phyloP scores from a whole-genome alignment of 192 early-diverging fungal genomes.

The Kickxella alabastrina region DNA sequence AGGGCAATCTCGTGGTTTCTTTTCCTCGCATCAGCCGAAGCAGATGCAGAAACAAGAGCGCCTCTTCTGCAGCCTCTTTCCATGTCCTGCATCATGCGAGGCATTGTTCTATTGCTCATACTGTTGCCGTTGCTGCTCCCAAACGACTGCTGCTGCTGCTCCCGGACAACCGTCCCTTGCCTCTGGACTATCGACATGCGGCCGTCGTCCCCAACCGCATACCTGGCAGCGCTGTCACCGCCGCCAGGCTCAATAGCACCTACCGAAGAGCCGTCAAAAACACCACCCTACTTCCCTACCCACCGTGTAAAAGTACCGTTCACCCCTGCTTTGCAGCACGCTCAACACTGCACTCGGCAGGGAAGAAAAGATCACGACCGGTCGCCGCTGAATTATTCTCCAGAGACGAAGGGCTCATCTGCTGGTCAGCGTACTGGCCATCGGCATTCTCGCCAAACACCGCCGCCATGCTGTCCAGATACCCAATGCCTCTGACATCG shows the following conservation, averaged over 20 bases:
- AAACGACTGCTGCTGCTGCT: slow-evolving; percentile 3
- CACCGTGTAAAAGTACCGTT: slow-evolving; percentile 51
- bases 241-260: slow-evolving; percentile 22
- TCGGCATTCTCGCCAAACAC: not conserved
- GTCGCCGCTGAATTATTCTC: slow-evolving; percentile 15
- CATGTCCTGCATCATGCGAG: too few relatives aligned
- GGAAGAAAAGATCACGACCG: too few relatives aligned
- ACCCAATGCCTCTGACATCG: not conserved
- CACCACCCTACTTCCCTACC: slow-evolving; percentile 55
- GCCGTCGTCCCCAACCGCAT: slow-evolving; percentile 1
- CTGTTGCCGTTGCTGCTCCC: not conserved
- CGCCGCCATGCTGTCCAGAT: not conserved
- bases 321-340: slow-evolving; percentile 36
- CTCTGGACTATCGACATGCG: not conserved
- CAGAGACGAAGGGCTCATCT: not conserved
- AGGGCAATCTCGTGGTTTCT: slow-evolving; percentile 8
- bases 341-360: slow-evolving; percentile 50
- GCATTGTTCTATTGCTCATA: not conserved
- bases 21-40: not conserved
- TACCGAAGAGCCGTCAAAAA: slow-evolving; percentile 48
- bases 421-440: not conserved
- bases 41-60: slow-evolving; percentile 4
- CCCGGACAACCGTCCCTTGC: not conserved
- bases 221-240: slow-evolving; percentile 20
- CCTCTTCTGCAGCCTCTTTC: not conserved